Percentiles rank a stretch among this genome's conserved stretches.
These are phyloP conservation scores for Setaria viridis DNA, from an alignment of 202 grass and related monocot species.

Conservation along the genomic window DNA sequence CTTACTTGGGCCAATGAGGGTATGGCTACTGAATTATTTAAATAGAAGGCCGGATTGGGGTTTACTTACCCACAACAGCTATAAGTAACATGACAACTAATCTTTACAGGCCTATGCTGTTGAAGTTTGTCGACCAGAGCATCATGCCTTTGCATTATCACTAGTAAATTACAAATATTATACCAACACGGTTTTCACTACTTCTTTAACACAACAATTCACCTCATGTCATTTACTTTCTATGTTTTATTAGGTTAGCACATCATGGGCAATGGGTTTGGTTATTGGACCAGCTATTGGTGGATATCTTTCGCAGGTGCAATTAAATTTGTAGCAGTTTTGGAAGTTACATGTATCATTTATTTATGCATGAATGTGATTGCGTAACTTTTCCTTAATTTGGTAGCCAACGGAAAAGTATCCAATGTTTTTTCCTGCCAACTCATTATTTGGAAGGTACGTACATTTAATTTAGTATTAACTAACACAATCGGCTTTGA, in stretches of 20 bases:
- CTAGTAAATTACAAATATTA: neutral
- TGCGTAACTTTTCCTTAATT: neutral
- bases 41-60: neutral
- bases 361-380: too few relatives aligned
- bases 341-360: too few relatives aligned
- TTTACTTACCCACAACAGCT: neutral
- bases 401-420: constrained; percentile 62
- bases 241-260: constrained; percentile 40
- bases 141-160: neutral
- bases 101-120: neutral
- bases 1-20: neutral
- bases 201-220: too few relatives aligned
- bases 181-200: too few relatives aligned
- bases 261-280: constrained; percentile 51
- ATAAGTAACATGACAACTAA: neutral
- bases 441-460: constrained; percentile 63
- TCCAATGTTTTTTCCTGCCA: constrained; percentile 51
- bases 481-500: neutral
- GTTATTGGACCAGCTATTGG: constrained; percentile 68
- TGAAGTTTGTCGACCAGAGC: neutral
- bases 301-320: constrained; percentile 63
- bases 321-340: neutral
- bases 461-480: neutral
- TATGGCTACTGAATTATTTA: neutral
- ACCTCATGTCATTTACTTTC: neutral